Conservation (phyloP, 2,329 filamentous ascomycete genomes). For the Cladosporium sp. region DNA sequence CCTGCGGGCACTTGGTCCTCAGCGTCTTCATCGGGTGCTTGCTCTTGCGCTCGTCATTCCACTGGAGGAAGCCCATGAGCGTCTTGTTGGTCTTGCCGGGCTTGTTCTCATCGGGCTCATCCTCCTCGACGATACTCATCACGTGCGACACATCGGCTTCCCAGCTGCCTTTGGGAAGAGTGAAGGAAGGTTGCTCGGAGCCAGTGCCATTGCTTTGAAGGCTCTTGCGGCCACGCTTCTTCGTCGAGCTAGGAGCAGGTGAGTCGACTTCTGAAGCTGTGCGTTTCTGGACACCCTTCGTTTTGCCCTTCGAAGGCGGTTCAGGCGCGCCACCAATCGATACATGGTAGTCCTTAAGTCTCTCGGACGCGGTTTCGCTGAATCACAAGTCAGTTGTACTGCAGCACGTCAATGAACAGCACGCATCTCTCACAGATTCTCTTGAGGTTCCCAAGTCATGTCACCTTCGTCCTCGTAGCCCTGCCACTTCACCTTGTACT, state of each 20-base stretch:
- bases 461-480: constrained; percentile 68
- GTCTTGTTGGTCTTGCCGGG: constrained; percentile 41
- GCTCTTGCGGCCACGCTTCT: constrained; percentile 24
- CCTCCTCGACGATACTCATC: constrained; percentile 66
- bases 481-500: constrained; percentile 76
- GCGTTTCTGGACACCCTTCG: constrained; percentile 20
- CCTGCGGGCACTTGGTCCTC: constrained; percentile 74
- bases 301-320: constrained; percentile 36
- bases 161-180: constrained; percentile 70
- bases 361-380: constrained; percentile 40
- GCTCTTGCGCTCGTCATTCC: constrained; percentile 67
- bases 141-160: constrained; percentile 68
- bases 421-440: constrained; percentile 55
- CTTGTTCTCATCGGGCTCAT: constrained; percentile 19
- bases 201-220: constrained; percentile 26
- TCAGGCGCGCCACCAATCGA: constrained; percentile 59
- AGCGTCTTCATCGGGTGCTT: constrained; percentile 66
- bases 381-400: not conserved
- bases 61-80: constrained; percentile 66
- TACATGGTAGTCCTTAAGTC: constrained; percentile 62
- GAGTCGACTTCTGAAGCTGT: constrained; percentile 23
- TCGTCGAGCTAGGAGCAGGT: constrained; percentile 21
- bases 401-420: not conserved
- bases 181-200: constrained; percentile 43
- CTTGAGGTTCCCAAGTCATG: constrained; percentile 74